Evolutionary conservation across 2,329 filamentous ascomycete species (phyloP).

Genomic region (Thermochaetoides dissita): DNA sequence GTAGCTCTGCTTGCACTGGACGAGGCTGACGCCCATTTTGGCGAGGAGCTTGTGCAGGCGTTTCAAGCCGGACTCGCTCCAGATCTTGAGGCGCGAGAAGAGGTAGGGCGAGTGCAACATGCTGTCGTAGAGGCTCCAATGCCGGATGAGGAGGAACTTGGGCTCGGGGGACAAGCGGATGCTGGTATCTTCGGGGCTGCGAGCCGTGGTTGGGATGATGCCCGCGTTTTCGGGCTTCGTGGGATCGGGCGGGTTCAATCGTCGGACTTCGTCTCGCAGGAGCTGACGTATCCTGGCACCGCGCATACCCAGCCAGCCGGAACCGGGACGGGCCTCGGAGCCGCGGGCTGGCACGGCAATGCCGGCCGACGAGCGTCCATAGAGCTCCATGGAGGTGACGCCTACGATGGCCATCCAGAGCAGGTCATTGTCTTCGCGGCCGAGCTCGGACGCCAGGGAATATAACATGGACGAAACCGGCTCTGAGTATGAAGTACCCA

Average conservation of each 20-base stretch:
- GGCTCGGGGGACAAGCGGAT: conserved; percentile 91
- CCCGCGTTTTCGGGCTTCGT: conserved; percentile 54
- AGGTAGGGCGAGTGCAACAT: conserved; percentile 97
- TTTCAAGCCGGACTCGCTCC: conserved; percentile 80
- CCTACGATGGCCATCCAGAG: conserved; percentile 92
- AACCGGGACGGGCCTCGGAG: conserved; percentile 41
- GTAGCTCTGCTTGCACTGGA: conserved; percentile 89
- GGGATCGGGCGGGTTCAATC: conserved; percentile 68
- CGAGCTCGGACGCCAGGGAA: conserved; percentile 83
- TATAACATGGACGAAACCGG: conserved; percentile 92
- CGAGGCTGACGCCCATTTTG: conserved; percentile 93
- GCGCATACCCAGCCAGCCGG: conserved; percentile 69
- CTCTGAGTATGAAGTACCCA: conserved; percentile 84
- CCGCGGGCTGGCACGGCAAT: conserved; percentile 47
- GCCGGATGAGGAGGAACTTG: conserved; percentile 77
- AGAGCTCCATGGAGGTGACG: conserved; percentile 84
- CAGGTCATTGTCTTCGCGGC: conserved; percentile 90
- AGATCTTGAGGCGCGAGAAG: conserved; percentile 80
- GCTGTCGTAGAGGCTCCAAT: conserved; percentile 96
- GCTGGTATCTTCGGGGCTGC: conserved; percentile 78
- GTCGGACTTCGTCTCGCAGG: conserved; percentile 82
- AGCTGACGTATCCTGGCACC: conserved; percentile 75
- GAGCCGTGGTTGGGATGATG: conserved; percentile 78
- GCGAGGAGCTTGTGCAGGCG: conserved; percentile 85
- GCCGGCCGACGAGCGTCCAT: conserved; percentile 71